Percentiles rank a stretch among this genome's conserved stretches.
Conservation (phyloP, 768 basidiomycete species). For the Paxillus ammoniavirescens region DNA sequence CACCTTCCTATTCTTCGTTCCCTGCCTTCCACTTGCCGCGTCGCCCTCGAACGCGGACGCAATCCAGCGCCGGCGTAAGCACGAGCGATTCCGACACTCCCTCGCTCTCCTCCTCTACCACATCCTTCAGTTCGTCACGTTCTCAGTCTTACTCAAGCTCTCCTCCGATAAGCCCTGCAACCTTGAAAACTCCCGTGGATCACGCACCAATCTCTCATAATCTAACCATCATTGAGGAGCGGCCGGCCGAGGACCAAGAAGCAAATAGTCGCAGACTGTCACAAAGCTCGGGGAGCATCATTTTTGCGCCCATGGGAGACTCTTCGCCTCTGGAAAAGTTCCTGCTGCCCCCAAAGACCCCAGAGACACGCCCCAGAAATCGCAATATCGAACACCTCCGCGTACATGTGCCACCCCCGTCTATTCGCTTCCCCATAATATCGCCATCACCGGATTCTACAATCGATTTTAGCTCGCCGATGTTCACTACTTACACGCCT, state of each 20-base stretch:
- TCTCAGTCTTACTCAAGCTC: slow-evolving; percentile 27
- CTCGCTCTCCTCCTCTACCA: slow-evolving; percentile 43
- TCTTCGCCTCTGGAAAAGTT: slow-evolving; percentile 22
- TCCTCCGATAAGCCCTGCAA: slow-evolving; percentile 34
- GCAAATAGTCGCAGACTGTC: slow-evolving; percentile 10
- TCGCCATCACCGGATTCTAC: slow-evolving; percentile 16
- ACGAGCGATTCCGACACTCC: slow-evolving; percentile 45
- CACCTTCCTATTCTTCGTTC: slow-evolving; percentile 17
- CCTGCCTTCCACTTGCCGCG: slow-evolving; percentile 35
- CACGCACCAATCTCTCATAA: slow-evolving; percentile 18
- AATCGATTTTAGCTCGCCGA: slow-evolving; percentile 2
- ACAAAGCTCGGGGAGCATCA: slow-evolving; percentile 19
- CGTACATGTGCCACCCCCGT: slow-evolving; percentile 25
- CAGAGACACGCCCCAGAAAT: slow-evolving; percentile 19
- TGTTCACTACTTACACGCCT: not conserved
- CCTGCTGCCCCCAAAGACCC: not conserved
- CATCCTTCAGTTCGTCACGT: slow-evolving; percentile 37
- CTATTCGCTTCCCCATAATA: slow-evolving; percentile 15
- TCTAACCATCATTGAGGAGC: slow-evolving; percentile 42
- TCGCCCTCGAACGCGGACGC: slow-evolving; percentile 27
- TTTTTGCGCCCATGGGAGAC: slow-evolving; percentile 19
- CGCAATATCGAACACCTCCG: slow-evolving; percentile 31
- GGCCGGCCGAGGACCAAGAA: slow-evolving; percentile 19
- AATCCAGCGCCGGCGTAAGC: slow-evolving; percentile 28
- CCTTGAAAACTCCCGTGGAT: slow-evolving; percentile 34